Conservation (phyloP, 2,329 filamentous ascomycete species). For the Venturia effusa region DNA sequence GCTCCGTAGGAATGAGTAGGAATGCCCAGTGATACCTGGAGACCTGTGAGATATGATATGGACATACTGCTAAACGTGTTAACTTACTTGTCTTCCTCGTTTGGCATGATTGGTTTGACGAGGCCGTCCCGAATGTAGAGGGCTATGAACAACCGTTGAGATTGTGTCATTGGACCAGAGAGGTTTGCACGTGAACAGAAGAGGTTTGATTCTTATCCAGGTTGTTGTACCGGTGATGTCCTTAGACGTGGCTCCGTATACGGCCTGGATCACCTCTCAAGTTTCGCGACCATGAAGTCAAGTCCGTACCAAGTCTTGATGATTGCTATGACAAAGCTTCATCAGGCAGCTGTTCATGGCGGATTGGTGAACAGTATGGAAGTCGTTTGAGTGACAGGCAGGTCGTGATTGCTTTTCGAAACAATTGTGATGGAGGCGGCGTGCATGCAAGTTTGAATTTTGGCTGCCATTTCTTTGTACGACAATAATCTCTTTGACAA, state of each 20-base stretch:
- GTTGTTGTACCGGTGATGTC: neutral
- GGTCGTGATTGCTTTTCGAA: neutral
- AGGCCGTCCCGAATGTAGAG: neutral
- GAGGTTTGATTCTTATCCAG: neutral
- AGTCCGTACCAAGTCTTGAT: neutral
- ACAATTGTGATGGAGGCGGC: neutral
- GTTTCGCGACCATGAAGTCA: neutral
- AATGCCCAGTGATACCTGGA: neutral
- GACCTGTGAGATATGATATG: neutral
- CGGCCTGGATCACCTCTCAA: neutral
- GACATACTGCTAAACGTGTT: too few species aligned
- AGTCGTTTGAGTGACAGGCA: neutral
- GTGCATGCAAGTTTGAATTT: neutral
- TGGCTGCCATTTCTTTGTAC: neutral
- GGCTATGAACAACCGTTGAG: neutral
- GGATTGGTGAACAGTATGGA: neutral
- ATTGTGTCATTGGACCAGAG: neutral
- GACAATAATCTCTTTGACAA: neutral
- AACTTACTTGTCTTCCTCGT: neutral
- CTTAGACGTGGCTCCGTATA: neutral
- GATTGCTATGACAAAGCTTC: neutral
- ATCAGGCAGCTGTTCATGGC: neutral
- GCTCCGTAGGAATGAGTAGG: neutral
- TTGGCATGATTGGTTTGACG: neutral
- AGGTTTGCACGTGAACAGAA: neutral